Evolutionary conservation across 192 early-diverging fungal species (phyloP).

Genomic region (Umbelopsis vinacea): DNA sequence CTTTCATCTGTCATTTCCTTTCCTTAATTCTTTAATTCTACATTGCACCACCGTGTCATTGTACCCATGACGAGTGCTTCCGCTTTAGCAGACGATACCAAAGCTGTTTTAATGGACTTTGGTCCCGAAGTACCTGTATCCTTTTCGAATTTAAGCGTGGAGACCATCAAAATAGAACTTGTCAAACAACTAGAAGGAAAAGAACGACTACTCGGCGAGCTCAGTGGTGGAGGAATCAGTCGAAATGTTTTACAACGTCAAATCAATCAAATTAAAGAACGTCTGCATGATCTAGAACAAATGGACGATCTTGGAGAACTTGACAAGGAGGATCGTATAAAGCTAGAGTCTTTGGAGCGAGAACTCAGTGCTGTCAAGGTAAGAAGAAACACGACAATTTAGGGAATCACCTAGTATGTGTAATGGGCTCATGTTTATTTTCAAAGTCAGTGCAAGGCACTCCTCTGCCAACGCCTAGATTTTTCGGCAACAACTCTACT

Average conservation of each 20-base stretch:
- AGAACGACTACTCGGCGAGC: constrained; percentile 14
- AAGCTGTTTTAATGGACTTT: constrained; percentile 20
- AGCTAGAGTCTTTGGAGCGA: constrained; percentile 18
- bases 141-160: constrained; percentile 25
- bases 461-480: constrained; percentile 11
- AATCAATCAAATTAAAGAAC: constrained; percentile 8
- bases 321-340: neutral
- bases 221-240: constrained; percentile 14
- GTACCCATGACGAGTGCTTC: neutral
- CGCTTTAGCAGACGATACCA: neutral
- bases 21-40: neutral
- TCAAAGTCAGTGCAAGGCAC: constrained; percentile 11
- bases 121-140: constrained; percentile 25
- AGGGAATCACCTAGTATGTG: neutral
- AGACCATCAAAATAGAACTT: constrained; percentile 29
- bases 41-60: neutral
- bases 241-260: constrained; percentile 10
- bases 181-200: constrained; percentile 22
- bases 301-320: constrained; percentile 16
- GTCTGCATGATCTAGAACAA: neutral
- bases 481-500: constrained; percentile 2
- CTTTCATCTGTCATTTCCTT: constrained; percentile 14
- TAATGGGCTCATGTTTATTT: neutral
- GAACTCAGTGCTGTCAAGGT: constrained; percentile 25
- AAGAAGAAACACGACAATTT: neutral